A percentile compares a stretch with the other conserved stretches of the same genome.
Evolutionary conservation across 2,329 filamentous ascomycete genomes (phyloP).

Genomic region (Talaromyces albobiverticillius): DNA sequence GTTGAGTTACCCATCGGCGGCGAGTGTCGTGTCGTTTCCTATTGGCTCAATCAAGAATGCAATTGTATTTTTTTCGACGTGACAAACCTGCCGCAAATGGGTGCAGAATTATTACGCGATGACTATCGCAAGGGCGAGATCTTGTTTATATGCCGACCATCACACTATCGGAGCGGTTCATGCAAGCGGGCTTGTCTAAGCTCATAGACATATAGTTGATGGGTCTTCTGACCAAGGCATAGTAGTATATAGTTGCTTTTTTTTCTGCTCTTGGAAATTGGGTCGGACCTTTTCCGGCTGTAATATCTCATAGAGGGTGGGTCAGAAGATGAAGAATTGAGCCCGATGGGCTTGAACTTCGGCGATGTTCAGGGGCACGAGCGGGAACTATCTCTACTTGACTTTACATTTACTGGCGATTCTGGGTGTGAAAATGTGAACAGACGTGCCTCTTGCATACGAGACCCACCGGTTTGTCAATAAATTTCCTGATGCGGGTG

Average conservation of each 20-base stretch:
- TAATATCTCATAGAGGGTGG: too few relatives aligned
- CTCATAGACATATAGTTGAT: neutral
- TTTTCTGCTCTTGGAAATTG: too few relatives aligned
- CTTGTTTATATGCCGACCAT: neutral
- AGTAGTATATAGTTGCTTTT: too few relatives aligned
- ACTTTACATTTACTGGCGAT: too few relatives aligned
- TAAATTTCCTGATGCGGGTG: too few relatives aligned
- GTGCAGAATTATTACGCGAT: neutral
- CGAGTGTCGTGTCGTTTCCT: neutral
- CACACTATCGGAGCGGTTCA: neutral
- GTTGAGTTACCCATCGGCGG: constrained; percentile 15
- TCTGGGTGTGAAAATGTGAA: too few relatives aligned
- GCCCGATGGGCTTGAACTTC: neutral
- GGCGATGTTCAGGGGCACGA: neutral
- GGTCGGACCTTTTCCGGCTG: too few relatives aligned
- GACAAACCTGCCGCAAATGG: neutral
- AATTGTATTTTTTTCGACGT: neutral
- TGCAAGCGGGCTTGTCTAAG: neutral
- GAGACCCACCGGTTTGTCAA: too few relatives aligned
- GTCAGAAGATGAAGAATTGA: too few relatives aligned
- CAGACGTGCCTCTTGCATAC: too few relatives aligned
- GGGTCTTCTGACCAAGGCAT: neutral
- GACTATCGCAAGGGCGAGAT: neutral
- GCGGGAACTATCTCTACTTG: too few relatives aligned
- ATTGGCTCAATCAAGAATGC: neutral